These are phyloP conservation scores for Entonaema liquescens DNA, from an alignment of 495 filamentous ascomycete genomes.

Conservation along the genomic window DNA sequence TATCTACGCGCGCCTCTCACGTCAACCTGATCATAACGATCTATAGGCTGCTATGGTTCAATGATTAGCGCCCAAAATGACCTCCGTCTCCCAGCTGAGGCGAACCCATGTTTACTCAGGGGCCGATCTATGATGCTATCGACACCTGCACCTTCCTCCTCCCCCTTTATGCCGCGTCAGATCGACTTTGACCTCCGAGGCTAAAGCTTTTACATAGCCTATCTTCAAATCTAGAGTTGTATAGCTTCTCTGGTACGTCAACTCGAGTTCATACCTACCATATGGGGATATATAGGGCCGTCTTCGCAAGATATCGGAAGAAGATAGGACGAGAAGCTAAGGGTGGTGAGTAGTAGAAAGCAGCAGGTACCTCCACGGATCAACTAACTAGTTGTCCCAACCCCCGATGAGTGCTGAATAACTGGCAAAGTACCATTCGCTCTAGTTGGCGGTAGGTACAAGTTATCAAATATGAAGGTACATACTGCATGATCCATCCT, in stretches of 20 bases:
- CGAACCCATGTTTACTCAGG: slow-evolving; percentile 4
- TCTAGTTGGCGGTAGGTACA: not conserved
- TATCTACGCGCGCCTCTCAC: slow-evolving; percentile 12
- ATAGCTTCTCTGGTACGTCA: not conserved
- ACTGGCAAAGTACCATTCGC: not conserved
- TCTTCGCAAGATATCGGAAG: not conserved
- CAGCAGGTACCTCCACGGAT: not conserved
- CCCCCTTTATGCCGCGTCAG: slow-evolving; percentile 6
- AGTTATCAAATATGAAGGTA: slow-evolving; percentile 1
- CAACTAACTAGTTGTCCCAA: not conserved
- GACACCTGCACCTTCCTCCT: not conserved
- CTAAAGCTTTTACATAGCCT: not conserved
- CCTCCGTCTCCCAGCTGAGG: not conserved
- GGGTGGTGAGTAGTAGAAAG: not conserved
- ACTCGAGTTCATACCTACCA: slow-evolving; percentile 2
- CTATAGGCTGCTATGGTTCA: slow-evolving; percentile 23
- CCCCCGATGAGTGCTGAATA: not conserved
- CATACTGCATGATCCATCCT: slow-evolving; percentile 15
- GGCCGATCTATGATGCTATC: slow-evolving; percentile 15
- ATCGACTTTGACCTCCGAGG: not conserved
- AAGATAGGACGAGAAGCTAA: slow-evolving; percentile 9
- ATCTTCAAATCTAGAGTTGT: not conserved
- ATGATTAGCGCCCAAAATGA: slow-evolving; percentile 1
- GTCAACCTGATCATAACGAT: slow-evolving; percentile 15
- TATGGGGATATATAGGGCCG: slow-evolving; percentile 1